A percentile compares a stretch with the other conserved stretches of the same genome.
phyloP scores from a whole-genome alignment of 148 eudicot species.

The Beta vulgaris region DNA sequence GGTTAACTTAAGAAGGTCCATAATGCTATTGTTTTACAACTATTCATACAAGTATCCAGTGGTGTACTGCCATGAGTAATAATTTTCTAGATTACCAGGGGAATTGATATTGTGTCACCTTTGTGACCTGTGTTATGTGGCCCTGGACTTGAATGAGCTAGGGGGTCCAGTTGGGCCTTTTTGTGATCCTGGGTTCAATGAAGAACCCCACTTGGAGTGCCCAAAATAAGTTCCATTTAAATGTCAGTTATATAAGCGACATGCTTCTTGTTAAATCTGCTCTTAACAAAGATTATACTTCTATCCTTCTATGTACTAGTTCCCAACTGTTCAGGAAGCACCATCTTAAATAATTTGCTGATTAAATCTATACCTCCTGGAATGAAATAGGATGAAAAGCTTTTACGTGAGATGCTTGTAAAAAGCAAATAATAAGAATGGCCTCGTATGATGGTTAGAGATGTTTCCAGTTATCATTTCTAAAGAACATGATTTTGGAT shows the following conservation, averaged over 20 bases:
- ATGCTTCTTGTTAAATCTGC: too few species aligned
- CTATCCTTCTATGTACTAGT: background rate
- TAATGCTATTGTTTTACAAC: too few species aligned
- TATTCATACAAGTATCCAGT: background rate
- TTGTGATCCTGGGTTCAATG: background rate
- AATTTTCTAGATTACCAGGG: background rate
- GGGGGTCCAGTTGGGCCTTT: background rate
- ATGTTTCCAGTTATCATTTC: background rate
- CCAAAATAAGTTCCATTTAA: too few species aligned
- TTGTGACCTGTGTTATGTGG: background rate
- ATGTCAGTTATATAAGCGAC: too few species aligned
- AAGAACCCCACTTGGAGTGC: too few species aligned
- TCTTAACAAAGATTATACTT: too few species aligned
- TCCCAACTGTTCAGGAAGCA: background rate
- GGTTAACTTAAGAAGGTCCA: background rate
- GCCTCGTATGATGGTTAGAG: background rate
- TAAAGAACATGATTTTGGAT: background rate
- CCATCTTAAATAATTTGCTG: background rate
- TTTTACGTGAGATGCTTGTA: background rate
- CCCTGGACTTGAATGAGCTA: background rate
- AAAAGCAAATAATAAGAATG: background rate
- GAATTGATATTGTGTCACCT: too few species aligned
- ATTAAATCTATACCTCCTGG: background rate
- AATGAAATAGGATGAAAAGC: background rate
- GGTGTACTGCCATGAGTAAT: background rate